Evolutionary conservation across 768 basidiomycete species (phyloP).

Genomic region (Goffeauzyma gilvescens): DNA sequence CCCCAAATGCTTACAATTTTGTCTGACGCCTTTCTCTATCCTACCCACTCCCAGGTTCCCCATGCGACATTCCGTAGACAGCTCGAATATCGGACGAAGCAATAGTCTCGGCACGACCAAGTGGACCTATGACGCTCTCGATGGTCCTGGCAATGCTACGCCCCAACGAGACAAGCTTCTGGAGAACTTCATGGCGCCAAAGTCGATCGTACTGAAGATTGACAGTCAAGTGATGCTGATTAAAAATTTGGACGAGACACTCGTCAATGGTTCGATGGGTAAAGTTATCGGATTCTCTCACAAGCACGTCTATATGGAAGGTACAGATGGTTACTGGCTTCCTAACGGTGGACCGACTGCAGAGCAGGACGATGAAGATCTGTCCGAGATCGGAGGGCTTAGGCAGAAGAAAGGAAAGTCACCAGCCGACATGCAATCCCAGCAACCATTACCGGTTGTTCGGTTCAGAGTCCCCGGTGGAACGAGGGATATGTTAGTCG

Average conservation of each 20-base stretch:
- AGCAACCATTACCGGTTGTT: slow-evolving; percentile 46
- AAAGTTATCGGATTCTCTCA: slow-evolving; percentile 51
- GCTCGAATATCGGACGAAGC: slow-evolving; percentile 46
- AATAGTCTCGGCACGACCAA: slow-evolving; percentile 22
- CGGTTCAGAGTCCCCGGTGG: slow-evolving; percentile 48
- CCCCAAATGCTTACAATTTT: not conserved
- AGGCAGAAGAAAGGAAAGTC: slow-evolving; percentile 2
- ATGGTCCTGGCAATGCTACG: slow-evolving; percentile 44
- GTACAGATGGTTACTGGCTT: slow-evolving; percentile 30
- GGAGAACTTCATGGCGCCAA: slow-evolving; percentile 75
- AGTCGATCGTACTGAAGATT: slow-evolving; percentile 47
- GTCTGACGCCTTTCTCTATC: too few relatives aligned
- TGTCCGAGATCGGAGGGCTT: slow-evolving; percentile 12
- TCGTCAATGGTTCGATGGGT: slow-evolving; percentile 92
- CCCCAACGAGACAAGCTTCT: slow-evolving; percentile 58
- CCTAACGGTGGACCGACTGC: slow-evolving; percentile 24
- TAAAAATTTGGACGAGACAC: slow-evolving; percentile 73
- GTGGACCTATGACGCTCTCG: slow-evolving; percentile 40
- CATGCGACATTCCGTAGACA: slow-evolving; percentile 73
- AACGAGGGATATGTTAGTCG: slow-evolving; percentile 40
- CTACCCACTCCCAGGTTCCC: slow-evolving; percentile 58
- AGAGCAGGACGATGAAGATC: slow-evolving; percentile 19
- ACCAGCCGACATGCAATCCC: slow-evolving; percentile 19
- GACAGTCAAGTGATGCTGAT: slow-evolving; percentile 89
- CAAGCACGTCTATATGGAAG: slow-evolving; percentile 16